Base-by-base conservation (phyloP, 108 stramenopile genomes). In the Cyclotella cryptica region DNA sequence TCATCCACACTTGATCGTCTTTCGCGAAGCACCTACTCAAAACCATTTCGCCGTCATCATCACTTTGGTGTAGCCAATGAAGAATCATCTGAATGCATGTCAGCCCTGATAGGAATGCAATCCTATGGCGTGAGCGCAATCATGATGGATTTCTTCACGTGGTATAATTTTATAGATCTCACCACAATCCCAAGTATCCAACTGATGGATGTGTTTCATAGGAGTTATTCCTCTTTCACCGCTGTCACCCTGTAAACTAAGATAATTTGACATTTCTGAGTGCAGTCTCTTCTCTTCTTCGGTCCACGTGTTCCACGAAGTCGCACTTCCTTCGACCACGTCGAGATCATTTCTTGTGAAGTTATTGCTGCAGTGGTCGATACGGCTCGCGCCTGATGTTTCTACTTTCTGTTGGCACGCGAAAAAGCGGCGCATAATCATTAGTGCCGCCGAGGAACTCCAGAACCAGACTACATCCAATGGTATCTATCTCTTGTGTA, bases 141-240 rank as follows among this genome's bases (percentile, higher is more conserved):
- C n/a, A n/a, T n/a, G n/a, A n/a, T n/a, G n/a, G n/a, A n/a, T 69
- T 52, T n/a, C 7, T 19, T 61, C 26, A 17, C 12, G 30, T 22
- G 7, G 13, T 21, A 39, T 47, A 14, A 39, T 13, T 22, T 18
- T 14, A 24, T 43, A 61, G 39, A 28, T 17, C 77, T 78, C 42
- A 78, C 77, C 90, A 66, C 88, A 88, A 67, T 90, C 89, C 89
- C 89, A 90, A 44, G 81, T 73, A 45, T 90, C 89, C 3, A 42
- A 22, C 78, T 90, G 89, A 26, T 64, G 66, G 22, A 81, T 72
- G 29, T 81, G 84, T 21, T 28, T 52, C 0, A 75, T 59, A 12
- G 21, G 71, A 47, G 80, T 68, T 52, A 74, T 63, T 27, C 58
- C 54, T 62, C 61, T 69, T 44, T 11, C 41, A 66, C 11, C 14